A percentile compares a stretch with the other conserved stretches of the same genome.
Conservation (phyloP, 805 yeast species). For the Saccharomycodes ludwigii region DNA sequence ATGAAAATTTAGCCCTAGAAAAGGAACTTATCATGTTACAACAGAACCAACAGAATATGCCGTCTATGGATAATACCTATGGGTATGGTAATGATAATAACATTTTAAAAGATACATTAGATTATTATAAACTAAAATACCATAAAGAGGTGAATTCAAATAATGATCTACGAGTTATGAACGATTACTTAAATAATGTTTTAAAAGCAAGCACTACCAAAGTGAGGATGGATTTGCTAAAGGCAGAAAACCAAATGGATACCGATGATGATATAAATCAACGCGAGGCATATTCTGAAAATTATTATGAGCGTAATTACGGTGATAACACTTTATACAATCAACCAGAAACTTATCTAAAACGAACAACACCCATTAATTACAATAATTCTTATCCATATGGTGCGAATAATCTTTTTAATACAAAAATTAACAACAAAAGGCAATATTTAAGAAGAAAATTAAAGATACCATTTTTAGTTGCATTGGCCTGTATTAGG, state of each 20-base stretch:
- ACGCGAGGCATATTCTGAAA: too few species aligned
- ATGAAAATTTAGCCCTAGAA: slow-evolving; percentile 16
- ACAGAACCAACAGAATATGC: slow-evolving; percentile 4
- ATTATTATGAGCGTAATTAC: background rate
- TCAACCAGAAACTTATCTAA: background rate
- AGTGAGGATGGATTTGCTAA: slow-evolving; percentile 17
- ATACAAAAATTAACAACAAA: background rate
- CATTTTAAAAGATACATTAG: slow-evolving; percentile 2
- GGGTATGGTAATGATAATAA: slow-evolving; percentile 16
- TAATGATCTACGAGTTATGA: slow-evolving; percentile 20
- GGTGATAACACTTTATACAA: background rate
- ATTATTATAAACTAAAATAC: slow-evolving; percentile 19
- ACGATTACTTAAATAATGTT: slow-evolving; percentile 21
- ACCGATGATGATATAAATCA: too few species aligned
- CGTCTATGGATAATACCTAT: slow-evolving; percentile 6
- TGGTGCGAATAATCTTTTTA: too few species aligned
- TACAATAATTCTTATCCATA: too few species aligned
- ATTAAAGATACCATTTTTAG: slow-evolving; percentile 20
- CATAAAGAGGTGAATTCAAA: slow-evolving; percentile 20
- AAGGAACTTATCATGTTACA: slow-evolving; percentile 6
- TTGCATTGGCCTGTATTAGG: slow-evolving; percentile 20
- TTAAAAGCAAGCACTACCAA: slow-evolving; percentile 20
- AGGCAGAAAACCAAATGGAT: slow-evolving; percentile 13
- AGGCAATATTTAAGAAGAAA: slow-evolving; percentile 5
- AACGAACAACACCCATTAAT: background rate